A percentile compares a stretch with the other conserved stretches of the same genome.
These are phyloP conservation scores for Patellifolia procumbens DNA, from an alignment of 179 eudicot genomes.

Conservation along the genomic window DNA sequence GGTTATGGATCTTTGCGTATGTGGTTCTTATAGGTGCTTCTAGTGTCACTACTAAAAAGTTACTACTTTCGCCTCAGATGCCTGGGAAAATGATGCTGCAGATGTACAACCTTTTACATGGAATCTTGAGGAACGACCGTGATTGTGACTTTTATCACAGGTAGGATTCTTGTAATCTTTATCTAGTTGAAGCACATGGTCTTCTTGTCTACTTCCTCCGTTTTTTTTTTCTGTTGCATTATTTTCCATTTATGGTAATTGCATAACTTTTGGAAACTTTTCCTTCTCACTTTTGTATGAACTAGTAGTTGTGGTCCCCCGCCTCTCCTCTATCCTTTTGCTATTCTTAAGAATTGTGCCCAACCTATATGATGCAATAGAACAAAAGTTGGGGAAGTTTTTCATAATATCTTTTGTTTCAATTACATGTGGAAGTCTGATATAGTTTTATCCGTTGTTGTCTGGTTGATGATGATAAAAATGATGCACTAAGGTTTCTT, in stretches of 20 bases:
- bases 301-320: too few relatives aligned
- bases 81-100: constrained; percentile 99
- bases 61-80: constrained; percentile 50
- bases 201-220: not conserved
- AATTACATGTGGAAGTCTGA: not conserved
- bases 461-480: not conserved
- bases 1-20: not conserved
- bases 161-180: constrained; percentile 34
- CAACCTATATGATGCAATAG: too few relatives aligned
- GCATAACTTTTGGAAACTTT: too few relatives aligned
- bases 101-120: constrained; percentile 85
- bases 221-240: too few relatives aligned
- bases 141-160: constrained; percentile 98
- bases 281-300: too few relatives aligned
- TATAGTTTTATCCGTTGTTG: not conserved
- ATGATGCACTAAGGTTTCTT: not conserved
- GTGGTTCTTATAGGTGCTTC: not conserved
- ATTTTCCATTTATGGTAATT: too few relatives aligned
- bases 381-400: too few relatives aligned
- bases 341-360: too few relatives aligned
- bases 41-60: constrained; percentile 22
- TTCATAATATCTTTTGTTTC: not conserved
- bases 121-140: constrained; percentile 79
- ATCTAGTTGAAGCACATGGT: not conserved
- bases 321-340: too few relatives aligned